Evolutionary conservation across 2,329 filamentous ascomycete species (phyloP), one percentile per base, ranked within the genome.

Genomic region (Penicillium sp.): DNA sequence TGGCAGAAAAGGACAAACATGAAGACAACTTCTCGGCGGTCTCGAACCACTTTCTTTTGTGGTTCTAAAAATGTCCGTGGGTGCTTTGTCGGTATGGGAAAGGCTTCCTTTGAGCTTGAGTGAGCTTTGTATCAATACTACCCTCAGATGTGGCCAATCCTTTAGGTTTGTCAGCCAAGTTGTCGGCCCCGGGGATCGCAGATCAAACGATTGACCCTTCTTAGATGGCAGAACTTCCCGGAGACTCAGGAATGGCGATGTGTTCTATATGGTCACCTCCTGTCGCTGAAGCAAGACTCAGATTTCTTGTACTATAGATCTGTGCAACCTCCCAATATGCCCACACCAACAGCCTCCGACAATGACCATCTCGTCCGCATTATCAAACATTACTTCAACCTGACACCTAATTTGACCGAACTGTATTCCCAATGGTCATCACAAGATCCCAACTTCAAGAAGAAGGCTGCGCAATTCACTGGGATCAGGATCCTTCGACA

Each of bases 41-140:
- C 20, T 20, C 22, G 10, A 34, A 45, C 26, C 9, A 20, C 14
- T 13, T 26, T 13, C 3, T 8, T 46, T 29, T 2, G 4, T 2
- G 9, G 9, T 38, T 14, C 20, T 13, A 32, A 55, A 35, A 5
- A 54, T 57, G 55, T 29, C 22, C 16, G 1, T 29, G 18, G 69
- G 78, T 43, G 81, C 80, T 31, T 79, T 85, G n/a, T 81, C 87
- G 16, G 89, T 90, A 71, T 99, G 94, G 94, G 85, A 85, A 62
- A 95, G 90, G 77, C 78, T 99, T 64, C 92, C 94, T 24, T 79
- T 97, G 39, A 89, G 82, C 58, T 77, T 96, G 34, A 84, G 87
- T 4, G 94, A 99, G 71, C 83, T 99, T 4, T 97, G 91, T 72
- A 92, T 99, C 63, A 91, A 96, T 67, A 99, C 93, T 0, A 96